phyloP scores from a whole-genome alignment of 2,329 filamentous ascomycete genomes.

The Aspergillaceae sp. region DNA sequence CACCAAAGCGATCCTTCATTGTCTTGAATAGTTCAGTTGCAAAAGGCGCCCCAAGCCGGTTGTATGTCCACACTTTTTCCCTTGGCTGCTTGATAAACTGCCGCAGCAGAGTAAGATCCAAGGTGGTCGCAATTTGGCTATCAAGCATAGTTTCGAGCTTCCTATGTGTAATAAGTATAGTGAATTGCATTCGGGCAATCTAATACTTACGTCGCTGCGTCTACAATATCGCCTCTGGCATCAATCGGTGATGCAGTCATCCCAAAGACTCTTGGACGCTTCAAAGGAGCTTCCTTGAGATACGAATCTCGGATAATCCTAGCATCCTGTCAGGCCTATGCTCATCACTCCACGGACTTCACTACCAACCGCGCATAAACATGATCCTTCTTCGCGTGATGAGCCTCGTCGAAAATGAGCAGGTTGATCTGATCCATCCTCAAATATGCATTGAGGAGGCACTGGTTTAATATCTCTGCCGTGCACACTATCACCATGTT shows the following conservation, averaged over 20 bases:
- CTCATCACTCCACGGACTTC: background rate
- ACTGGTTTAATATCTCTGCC: constrained; percentile 73
- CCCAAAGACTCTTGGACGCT: constrained; percentile 71
- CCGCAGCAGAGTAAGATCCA: constrained; percentile 51
- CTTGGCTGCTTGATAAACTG: constrained; percentile 52
- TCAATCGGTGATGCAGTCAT: constrained; percentile 98
- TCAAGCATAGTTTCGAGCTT: constrained; percentile 71
- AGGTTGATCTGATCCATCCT: constrained; percentile 77
- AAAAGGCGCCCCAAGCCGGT: constrained; percentile 44
- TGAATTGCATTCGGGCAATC: background rate
- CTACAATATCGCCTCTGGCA: constrained; percentile 62
- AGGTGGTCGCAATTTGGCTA: constrained; percentile 72
- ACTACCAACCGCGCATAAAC: constrained; percentile 59
- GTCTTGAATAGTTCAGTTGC: constrained; percentile 57
- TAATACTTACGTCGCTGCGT: constrained; percentile 49
- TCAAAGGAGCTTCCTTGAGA: constrained; percentile 38
- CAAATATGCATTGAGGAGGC: constrained; percentile 70
- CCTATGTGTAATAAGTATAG: constrained; percentile 17
- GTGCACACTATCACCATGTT: constrained; percentile 89
- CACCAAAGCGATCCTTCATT: constrained; percentile 47
- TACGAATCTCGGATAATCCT: constrained; percentile 86
- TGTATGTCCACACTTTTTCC: constrained; percentile 52
- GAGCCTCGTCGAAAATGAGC: constrained; percentile 90
- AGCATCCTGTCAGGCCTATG: constrained; percentile 1
- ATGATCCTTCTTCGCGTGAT: constrained; percentile 92